phyloP scores from a whole-genome alignment of 139 green algal genomes.

The Closterium sp. region DNA sequence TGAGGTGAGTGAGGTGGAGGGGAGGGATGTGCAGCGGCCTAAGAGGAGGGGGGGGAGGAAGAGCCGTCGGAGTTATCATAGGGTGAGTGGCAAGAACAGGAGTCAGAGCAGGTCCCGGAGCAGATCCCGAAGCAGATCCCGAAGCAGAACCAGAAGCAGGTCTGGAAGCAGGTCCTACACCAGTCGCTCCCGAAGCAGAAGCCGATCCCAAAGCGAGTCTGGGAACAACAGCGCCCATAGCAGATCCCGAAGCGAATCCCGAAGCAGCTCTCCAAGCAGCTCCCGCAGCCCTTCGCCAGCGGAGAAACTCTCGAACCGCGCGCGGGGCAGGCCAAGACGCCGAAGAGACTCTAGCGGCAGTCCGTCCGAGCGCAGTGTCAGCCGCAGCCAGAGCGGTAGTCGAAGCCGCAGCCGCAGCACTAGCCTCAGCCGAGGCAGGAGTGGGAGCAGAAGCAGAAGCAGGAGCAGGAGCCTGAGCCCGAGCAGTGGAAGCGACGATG shows the following conservation, averaged over 20 bases:
- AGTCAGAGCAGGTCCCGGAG: background rate
- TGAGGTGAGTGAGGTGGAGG: background rate
- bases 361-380: background rate
- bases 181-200: background rate
- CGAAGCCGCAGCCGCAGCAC: background rate
- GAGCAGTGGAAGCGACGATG: background rate
- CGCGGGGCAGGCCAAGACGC: background rate
- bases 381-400: background rate
- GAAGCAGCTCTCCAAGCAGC: background rate
- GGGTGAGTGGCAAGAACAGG: background rate
- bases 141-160: background rate
- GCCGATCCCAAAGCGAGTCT: background rate
- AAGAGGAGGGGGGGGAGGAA: background rate
- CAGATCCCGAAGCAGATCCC: background rate
- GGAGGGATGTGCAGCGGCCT: background rate
- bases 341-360: background rate
- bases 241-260: background rate
- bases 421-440: background rate
- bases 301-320: background rate
- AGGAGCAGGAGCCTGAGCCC: background rate
- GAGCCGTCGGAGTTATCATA: background rate
- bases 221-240: background rate
- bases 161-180: background rate
- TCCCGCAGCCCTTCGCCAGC: background rate
- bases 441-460: background rate